Base-by-base conservation (phyloP, 805 yeast species). In the Metschnikowia reukaufii region DNA sequence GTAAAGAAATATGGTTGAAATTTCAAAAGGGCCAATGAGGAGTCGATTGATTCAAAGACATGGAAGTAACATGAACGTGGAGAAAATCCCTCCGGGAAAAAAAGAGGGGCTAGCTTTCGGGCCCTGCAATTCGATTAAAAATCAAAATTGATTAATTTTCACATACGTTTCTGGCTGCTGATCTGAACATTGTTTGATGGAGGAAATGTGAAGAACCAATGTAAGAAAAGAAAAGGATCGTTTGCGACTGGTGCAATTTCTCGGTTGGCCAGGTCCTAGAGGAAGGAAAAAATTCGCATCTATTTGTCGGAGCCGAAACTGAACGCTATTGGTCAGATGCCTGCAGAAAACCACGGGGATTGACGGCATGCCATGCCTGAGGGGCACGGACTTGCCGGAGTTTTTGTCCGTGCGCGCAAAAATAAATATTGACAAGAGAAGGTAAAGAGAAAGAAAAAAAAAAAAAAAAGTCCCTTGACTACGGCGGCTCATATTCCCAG, bases 151-250 rank as follows among this genome's bases (percentile, higher is more conserved):
- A n/a, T n/a, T 7, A 9, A 12, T n/a, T 36, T 1, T 10, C 35
- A 55, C 59, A 47, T 55, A 55, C 59, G 51, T 51, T 55, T 48
- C 48, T 55, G 49, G 45, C 43, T 35, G 56, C 53, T 38, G 57
- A 52, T 55, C 54, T 55, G 47, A 55, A 48, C 59, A 55, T 55
- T 33, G 25, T 52, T 41, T 39, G 31, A 30, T 40, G 36, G 46
- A 27, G 48, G 39, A 41, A 39, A 41, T 44, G 46, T 41, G 43
- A 38, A 39, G 47, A 36, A 45, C 33, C 50, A 39, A 39, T 27
- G 42, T 44, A 37, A 31, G 31, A 37, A 32, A 36, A 41, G 41
- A 36, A 36, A 37, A 23, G 40, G 45, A 42, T 37, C 42, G 33
- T n/a, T 36, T 42, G 21, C 40, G 45, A 23, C 36, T 36, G 45